A percentile compares a stretch with the other conserved stretches of the same genome.
Conservation (phyloP, 2,329 filamentous ascomycete genomes). For the Periconia digitata region DNA sequence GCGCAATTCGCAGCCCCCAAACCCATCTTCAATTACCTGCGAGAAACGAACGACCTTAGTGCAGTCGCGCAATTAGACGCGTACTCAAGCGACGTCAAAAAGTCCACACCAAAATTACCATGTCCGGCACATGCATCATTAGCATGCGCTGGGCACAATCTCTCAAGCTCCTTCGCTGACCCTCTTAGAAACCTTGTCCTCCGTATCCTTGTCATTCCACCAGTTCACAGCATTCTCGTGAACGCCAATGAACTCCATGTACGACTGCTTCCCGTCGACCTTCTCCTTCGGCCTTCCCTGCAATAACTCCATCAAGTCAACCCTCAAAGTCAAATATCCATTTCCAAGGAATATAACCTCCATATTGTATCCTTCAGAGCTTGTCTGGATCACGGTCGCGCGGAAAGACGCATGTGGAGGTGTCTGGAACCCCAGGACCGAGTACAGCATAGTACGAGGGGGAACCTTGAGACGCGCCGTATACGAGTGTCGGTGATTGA, state of each 20-base stretch:
- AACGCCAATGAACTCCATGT: constrained; percentile 28
- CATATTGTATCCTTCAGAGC: constrained; percentile 25
- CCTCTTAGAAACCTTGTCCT: too few species aligned
- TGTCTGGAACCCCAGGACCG: constrained; percentile 15
- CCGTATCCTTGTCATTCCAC: constrained; percentile 12
- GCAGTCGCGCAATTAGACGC: too few species aligned
- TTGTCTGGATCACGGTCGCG: constrained; percentile 18
- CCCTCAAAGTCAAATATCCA: constrained; percentile 27
- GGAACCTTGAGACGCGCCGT: constrained; percentile 30
- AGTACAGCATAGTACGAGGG: constrained; percentile 28
- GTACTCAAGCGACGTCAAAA: too few species aligned
- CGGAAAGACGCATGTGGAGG: constrained; percentile 35
- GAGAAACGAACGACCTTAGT: too few species aligned
- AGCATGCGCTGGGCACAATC: too few species aligned
- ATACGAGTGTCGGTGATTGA: constrained; percentile 12
- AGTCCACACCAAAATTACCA: too few species aligned
- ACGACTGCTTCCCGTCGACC: constrained; percentile 9
- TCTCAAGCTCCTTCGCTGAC: too few species aligned
- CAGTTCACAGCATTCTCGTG: constrained; percentile 20
- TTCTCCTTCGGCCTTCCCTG: constrained; percentile 21
- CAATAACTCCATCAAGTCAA: constrained; percentile 30
- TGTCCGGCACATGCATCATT: too few species aligned
- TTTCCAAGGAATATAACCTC: constrained; percentile 32
- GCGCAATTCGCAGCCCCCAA: too few species aligned
- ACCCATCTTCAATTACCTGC: too few species aligned